Conservation (phyloP, 2,329 filamentous ascomycete species). For the Graphilbum fragrans region DNA sequence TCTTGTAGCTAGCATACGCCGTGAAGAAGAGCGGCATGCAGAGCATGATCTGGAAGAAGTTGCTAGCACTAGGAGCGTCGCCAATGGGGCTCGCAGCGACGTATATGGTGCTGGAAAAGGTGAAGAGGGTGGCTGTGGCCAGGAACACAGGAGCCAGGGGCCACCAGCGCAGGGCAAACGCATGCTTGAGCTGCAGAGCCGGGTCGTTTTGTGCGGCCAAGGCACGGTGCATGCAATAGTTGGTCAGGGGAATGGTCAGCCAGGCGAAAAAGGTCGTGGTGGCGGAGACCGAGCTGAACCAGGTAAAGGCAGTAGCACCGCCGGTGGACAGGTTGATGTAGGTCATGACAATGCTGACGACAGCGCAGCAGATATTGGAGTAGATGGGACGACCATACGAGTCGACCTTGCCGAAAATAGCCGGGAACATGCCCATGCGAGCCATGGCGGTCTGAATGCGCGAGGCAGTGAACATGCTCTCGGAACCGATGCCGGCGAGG, state of each 20-base stretch:
- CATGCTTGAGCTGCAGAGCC: slow-evolving; percentile 4
- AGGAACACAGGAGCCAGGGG: slow-evolving; percentile 4
- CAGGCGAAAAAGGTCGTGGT: too few species aligned
- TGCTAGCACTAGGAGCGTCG: slow-evolving; percentile 1
- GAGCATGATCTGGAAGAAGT: slow-evolving; percentile 8
- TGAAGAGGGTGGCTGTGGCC: slow-evolving; percentile 4
- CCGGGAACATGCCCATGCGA: slow-evolving; percentile 8
- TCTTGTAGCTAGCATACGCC: slow-evolving; percentile 6
- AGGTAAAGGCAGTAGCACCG: too few species aligned
- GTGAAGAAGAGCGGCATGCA: slow-evolving; percentile 6
- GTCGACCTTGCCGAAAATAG: slow-evolving; percentile 8
- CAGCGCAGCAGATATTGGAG: slow-evolving; percentile 1
- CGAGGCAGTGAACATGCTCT: slow-evolving; percentile 8
- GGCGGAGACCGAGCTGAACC: too few species aligned
- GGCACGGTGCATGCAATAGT: too few species aligned
- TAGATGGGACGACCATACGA: slow-evolving; percentile 5
- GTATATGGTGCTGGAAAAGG: slow-evolving; percentile 5
- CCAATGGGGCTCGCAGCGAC: slow-evolving; percentile 6
- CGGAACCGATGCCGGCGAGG: slow-evolving; percentile 9
- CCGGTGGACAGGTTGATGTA: slow-evolving; percentile 10
- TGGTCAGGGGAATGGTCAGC: too few species aligned
- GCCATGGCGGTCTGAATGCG: slow-evolving; percentile 9
- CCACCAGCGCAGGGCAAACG: slow-evolving; percentile 6
- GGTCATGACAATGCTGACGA: slow-evolving; percentile 8
- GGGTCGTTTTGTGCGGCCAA: too few species aligned